Base-by-base conservation (phyloP, 371 early-diverging fungal genomes). In the Phascolomyces articulosus region DNA sequence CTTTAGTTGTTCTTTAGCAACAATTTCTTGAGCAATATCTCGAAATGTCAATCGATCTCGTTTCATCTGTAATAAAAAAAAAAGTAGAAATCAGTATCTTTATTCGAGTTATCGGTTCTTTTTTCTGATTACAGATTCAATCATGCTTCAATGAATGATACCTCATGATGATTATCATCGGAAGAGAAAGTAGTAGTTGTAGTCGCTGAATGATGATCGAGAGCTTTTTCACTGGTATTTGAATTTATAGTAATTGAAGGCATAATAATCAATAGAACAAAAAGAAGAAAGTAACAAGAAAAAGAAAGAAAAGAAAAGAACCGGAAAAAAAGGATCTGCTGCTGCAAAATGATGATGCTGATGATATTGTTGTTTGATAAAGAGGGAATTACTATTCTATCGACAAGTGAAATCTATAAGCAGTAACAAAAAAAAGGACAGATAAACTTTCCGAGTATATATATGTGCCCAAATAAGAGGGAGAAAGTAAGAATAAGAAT, bases 251-350 rank as follows among this genome's bases (percentile, higher is more conserved):
- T 51, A n/a, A 51, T 51, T 7, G 51, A 51, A 23, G 51, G 51
- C 51, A 51, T 51, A 3, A n/a, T 44, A 18, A 7, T 44, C 44
- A 4, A 13, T 4, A 44, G 2, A 16, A 16, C 8, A 44, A n/a
- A 44, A 13, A 44, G 16, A 44, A 44, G n/a, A 44, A n/a, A n/a
- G n/a, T 13, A n/a, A 44, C 15, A 18, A 13, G 44, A 2, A 15
- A 44, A 13, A 44, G 51, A 51, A 23, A 24, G 15, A 24, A 23
- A 23, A 24, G 10, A 3, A 24, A 51, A 34, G 34, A 34, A 51
- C 51, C 51, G 51, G 51, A 51, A 51, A 51, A 51, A 51, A 23
- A 51, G n/a, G n/a, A n/a, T n/a, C n/a, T n/a, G n/a, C n/a, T n/a
- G n/a, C n/a, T n/a, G n/a, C n/a, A n/a, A n/a, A n/a, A n/a, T n/a